Percentiles rank a stretch among this genome's conserved stretches.
These are phyloP conservation scores for Quercus aquifolioides DNA, from an alignment of 306 rosid genomes.

Conservation along the genomic window DNA sequence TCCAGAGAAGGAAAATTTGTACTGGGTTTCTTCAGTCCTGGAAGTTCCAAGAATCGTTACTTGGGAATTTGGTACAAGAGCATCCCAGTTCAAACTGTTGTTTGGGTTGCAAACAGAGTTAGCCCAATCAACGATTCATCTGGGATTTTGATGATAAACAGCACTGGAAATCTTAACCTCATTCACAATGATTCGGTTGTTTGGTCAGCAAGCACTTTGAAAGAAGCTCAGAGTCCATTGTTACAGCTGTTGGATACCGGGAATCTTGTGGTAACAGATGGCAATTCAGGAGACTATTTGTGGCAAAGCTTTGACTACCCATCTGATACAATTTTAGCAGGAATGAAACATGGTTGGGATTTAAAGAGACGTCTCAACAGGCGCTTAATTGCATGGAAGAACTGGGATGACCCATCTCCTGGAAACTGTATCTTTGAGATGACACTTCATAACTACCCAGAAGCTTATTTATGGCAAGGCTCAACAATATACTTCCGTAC, in stretches of 20 bases:
- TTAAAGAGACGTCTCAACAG: conserved; percentile 24
- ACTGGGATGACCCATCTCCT: conserved; percentile 41
- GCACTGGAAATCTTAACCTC: conserved; percentile 27
- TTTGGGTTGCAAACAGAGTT: conserved; percentile 40
- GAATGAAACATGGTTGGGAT: conserved; percentile 56
- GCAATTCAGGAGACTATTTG: conserved; percentile 4
- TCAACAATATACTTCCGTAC: conserved; percentile 10
- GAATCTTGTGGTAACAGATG: conserved; percentile 43
- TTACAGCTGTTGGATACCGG: conserved; percentile 43
- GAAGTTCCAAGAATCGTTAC: conserved; percentile 24
- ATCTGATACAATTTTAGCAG: conserved; percentile 33
- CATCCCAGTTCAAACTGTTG: conserved; percentile 14
- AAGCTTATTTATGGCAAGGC: conserved; percentile 24
- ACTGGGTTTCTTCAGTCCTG: conserved; percentile 43
- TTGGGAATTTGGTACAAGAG: conserved; percentile 45
- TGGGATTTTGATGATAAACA: conserved; percentile 28
- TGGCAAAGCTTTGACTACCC: conserved; percentile 56
- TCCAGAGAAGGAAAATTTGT: conserved; percentile 25
- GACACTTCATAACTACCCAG: conserved; percentile 24
- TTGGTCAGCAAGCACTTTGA: conserved; percentile 38
- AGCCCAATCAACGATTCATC: conserved; percentile 27
- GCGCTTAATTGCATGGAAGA: conserved; percentile 46
- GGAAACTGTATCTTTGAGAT: conserved; percentile 27
- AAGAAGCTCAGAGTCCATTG: conserved; percentile 15
- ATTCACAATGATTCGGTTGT: conserved; percentile 11